Percentiles rank a stretch among this genome's conserved stretches.
These are phyloP conservation scores for Solanum tarijense DNA, from an alignment of 257 asterid species.

Conservation along the genomic window DNA sequence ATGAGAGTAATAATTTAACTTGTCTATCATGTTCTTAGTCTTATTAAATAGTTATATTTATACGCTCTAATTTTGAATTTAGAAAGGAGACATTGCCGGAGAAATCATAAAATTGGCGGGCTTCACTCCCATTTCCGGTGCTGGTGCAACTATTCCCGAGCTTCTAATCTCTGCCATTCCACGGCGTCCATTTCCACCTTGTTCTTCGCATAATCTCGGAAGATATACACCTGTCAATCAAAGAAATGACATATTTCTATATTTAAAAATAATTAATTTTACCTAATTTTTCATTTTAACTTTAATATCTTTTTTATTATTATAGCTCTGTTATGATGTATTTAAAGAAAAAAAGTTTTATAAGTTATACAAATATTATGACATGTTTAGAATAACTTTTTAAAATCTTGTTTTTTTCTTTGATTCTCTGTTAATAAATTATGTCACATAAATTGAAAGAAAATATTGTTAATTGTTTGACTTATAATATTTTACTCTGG, in stretches of 20 bases:
- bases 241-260: not conserved
- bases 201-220: slow-evolving; percentile 54
- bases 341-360: not conserved
- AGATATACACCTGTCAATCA: slow-evolving; percentile 42
- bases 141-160: slow-evolving; percentile 45
- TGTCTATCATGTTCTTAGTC: not conserved
- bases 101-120: slow-evolving; percentile 4
- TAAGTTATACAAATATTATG: not conserved
- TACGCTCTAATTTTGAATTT: not conserved
- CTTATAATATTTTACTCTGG: no score
- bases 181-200: slow-evolving; percentile 31
- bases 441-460: no score
- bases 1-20: not conserved
- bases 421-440: not conserved
- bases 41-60: not conserved
- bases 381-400: not conserved
- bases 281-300: not conserved
- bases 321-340: not conserved
- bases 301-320: not conserved
- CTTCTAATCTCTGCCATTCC: slow-evolving; percentile 55
- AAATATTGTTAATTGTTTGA: no score
- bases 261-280: not conserved
- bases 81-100: slow-evolving; percentile 34
- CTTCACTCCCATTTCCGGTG: slow-evolving; percentile 21
- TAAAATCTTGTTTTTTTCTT: no score